Conservation (phyloP, 352 stramenopile genomes). For the Globisporangium perplexum region DNA sequence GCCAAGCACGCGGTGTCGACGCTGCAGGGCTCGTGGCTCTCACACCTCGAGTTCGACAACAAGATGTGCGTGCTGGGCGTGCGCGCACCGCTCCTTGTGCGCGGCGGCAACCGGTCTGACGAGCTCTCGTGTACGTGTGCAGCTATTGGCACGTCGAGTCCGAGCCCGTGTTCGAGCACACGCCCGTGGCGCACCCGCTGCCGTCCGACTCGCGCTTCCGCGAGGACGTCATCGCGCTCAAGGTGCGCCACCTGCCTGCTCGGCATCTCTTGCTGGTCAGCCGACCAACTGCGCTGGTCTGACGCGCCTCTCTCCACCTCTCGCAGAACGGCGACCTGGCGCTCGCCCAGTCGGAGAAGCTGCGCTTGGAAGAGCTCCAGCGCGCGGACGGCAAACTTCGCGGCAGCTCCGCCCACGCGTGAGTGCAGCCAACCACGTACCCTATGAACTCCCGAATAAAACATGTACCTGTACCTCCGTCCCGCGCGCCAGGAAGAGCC, state of each 20-base stretch:
- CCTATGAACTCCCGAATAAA: not conserved
- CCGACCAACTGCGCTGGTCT: too few relatives aligned
- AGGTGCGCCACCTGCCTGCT: too few relatives aligned
- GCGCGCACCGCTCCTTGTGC: too few relatives aligned
- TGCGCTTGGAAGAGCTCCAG: constrained; percentile 66
- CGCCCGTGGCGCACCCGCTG: constrained; percentile 31
- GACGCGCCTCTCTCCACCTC: not conserved
- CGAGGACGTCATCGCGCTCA: constrained; percentile 55
- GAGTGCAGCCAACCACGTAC: constrained; percentile 1
- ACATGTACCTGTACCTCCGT: not conserved
- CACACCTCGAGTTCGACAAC: constrained; percentile 60
- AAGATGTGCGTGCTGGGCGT: constrained; percentile 30
- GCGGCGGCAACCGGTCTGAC: not conserved
- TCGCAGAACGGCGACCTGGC: constrained; percentile 38
- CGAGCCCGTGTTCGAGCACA: constrained; percentile 54
- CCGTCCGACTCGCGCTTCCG: constrained; percentile 59
- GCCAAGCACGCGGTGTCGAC: constrained; percentile 37
- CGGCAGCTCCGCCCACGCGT: not conserved
- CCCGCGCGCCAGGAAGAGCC: too few relatives aligned
- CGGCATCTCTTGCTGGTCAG: too few relatives aligned
- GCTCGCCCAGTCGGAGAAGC: constrained; percentile 59
- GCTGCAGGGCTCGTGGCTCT: constrained; percentile 62
- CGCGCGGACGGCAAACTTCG: constrained; percentile 45
- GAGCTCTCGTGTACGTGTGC: not conserved
- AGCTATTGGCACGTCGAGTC: constrained; percentile 73